Base-by-base conservation (phyloP, 2,329 filamentous ascomycete genomes). In the Aaosphaeria pasadenensis region DNA sequence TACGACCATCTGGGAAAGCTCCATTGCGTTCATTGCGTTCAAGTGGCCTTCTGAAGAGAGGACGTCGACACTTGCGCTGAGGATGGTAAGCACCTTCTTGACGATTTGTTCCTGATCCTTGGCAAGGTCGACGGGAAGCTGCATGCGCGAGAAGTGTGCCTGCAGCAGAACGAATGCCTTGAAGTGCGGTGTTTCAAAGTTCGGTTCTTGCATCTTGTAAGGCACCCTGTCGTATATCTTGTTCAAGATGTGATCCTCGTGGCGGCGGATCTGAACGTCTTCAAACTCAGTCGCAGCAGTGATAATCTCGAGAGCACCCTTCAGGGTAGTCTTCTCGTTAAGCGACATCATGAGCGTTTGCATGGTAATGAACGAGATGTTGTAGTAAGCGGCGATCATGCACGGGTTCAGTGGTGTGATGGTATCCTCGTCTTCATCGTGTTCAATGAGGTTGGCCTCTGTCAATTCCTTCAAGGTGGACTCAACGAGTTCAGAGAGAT, bases 311-410 rank as follows among this genome's bases (percentile, higher is more conserved):
- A 99, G 79, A 39, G 99, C 91, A 42, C 91, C 91, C 80, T 99
- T 99, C 56, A 99, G 83, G 77, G 96, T 97, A 4, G 91, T 97
- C 58, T 87, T 87, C 39, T 85, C 85, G 47, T 84, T 91, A 42
- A 99, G 80, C 11, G 94, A 99, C 47, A 99, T 79, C 44, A 99
- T 78, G 79, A 99, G 92, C 0, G 94, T 99, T 74, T 99, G 92
- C 91, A 99, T 99, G 3, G 94, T 99, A 70, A 96, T 89, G 74
- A 96, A 97, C 5, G 92, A 96, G 64, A 99, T 96, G 72, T 96
- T 97, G 80, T 99, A 99, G 78, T 99, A 97, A 1, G 94, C 91
- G 7, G 89, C 91, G 64, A 99, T 97, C 89, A 96, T 96, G 57
- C 94, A 94, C 2, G 92, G 88, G 70, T 99, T 97, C 61, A 96